Percentiles rank a stretch among this genome's conserved stretches.
Evolutionary conservation across 768 basidiomycete species (phyloP).

Genomic region (Brasilioporus rufonigricans): DNA sequence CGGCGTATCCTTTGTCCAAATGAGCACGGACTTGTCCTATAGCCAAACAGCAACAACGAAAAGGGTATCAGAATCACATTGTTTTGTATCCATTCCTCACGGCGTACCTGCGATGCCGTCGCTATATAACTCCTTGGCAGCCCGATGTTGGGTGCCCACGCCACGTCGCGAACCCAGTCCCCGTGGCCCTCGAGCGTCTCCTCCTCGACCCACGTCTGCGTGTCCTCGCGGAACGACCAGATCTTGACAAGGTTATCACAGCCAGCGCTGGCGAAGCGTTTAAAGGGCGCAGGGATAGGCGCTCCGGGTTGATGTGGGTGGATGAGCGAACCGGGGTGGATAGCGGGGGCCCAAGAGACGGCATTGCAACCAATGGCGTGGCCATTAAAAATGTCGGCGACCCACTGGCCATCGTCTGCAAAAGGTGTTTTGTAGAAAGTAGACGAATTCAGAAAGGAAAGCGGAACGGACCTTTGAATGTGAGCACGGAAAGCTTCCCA

Average conservation of each 20-base stretch:
- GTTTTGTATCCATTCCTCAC: not conserved
- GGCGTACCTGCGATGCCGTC: constrained; percentile 79
- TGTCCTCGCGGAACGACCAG: constrained; percentile 87
- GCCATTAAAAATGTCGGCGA: constrained; percentile 90
- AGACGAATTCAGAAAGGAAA: not conserved
- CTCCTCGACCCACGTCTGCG: constrained; percentile 88
- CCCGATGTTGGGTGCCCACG: constrained; percentile 97
- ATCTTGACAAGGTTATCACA: constrained; percentile 95
- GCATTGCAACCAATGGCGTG: constrained; percentile 97
- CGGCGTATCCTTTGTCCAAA: constrained; percentile 87
- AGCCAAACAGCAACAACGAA: not conserved
- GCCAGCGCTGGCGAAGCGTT: constrained; percentile 92
- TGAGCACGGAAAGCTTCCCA: constrained; percentile 93
- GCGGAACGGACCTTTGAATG: constrained; percentile 83
- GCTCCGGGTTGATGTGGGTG: constrained; percentile 54
- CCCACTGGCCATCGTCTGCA: constrained; percentile 94
- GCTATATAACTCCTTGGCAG: constrained; percentile 94
- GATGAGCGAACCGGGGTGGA: constrained; percentile 81
- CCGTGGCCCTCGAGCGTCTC: constrained; percentile 89
- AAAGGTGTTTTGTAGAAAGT: too few species aligned
- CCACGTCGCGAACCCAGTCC: constrained; percentile 99
- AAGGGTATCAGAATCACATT: not conserved
- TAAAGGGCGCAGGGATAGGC: constrained; percentile 53
- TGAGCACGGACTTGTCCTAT: constrained; percentile 80
- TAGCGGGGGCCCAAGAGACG: constrained; percentile 95